phyloP scores from a whole-genome alignment of 768 basidiomycete genomes.

The Trametes coccinea region DNA sequence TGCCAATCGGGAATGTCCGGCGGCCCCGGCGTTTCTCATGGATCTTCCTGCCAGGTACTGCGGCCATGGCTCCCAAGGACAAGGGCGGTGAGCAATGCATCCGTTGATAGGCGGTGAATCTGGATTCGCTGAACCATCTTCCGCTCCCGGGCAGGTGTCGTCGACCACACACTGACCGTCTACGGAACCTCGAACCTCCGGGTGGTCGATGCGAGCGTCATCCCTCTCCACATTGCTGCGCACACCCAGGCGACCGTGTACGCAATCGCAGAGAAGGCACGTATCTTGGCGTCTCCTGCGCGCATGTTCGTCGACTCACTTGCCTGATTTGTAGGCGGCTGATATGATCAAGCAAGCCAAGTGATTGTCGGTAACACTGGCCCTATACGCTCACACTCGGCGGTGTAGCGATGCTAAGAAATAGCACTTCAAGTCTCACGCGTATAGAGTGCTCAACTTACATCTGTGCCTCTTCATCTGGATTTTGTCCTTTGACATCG shows the following conservation, averaged over 20 bases:
- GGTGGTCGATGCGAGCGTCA: conserved; percentile 16
- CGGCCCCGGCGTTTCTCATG: neutral
- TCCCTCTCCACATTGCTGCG: conserved; percentile 10
- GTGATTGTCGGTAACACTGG: no score
- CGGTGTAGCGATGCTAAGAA: no score
- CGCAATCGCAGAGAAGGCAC: conserved; percentile 5
- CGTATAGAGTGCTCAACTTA: no score
- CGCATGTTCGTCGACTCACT: no score
- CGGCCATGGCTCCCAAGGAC: neutral
- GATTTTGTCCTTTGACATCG: no score
- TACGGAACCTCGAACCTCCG: conserved; percentile 22
- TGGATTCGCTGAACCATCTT: neutral
- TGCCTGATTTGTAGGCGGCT: no score
- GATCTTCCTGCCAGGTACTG: neutral
- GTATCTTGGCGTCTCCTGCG: no score
- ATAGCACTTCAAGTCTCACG: no score
- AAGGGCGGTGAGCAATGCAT: neutral
- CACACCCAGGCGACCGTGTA: conserved; percentile 16
- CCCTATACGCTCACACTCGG: no score
- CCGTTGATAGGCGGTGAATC: neutral
- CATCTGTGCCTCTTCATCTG: no score
- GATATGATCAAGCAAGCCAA: no score
- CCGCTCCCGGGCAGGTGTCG: neutral
- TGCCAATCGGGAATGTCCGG: neutral
- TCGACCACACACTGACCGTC: conserved; percentile 10